Percentiles rank a stretch among this genome's conserved stretches.
phyloP scores from a whole-genome alignment of 176 grass and related monocot species.

The Eragrostis nindensis region DNA sequence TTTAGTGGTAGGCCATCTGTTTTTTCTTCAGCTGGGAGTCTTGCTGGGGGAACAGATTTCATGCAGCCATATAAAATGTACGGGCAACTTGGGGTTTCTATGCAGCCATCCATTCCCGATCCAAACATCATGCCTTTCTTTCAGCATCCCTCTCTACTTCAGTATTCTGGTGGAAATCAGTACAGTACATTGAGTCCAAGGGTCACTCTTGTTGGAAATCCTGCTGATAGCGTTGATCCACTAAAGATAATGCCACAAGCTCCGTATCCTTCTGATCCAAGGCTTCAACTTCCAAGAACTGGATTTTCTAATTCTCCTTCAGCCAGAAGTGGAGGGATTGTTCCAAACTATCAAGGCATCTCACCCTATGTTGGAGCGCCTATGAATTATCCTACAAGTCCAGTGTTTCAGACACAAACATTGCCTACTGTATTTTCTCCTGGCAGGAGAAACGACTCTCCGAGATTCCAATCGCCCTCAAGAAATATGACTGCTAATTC shows the following conservation, averaged over 20 bases:
- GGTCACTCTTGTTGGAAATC: slow-evolving; percentile 50
- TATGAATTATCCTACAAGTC: slow-evolving; percentile 61
- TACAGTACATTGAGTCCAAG: slow-evolving; percentile 71
- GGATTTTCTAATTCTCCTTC: slow-evolving; percentile 54
- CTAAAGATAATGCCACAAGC: slow-evolving; percentile 51
- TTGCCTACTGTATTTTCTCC: slow-evolving; percentile 47
- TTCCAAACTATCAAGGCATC: slow-evolving; percentile 60
- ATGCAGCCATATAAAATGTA: slow-evolving; percentile 78
- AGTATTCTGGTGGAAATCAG: slow-evolving; percentile 60
- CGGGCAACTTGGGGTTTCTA: slow-evolving; percentile 63
- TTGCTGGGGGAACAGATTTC: slow-evolving; percentile 57
- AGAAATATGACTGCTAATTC: slow-evolving; percentile 48
- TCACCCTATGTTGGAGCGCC: slow-evolving; percentile 52
- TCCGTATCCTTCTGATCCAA: slow-evolving; percentile 62
- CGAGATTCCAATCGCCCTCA: slow-evolving; percentile 51
- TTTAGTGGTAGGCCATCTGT: slow-evolving; percentile 64
- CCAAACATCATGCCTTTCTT: slow-evolving; percentile 64
- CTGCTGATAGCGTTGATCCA: slow-evolving; percentile 60
- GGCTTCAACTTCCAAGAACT: slow-evolving; percentile 53
- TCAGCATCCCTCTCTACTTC: slow-evolving; percentile 66
- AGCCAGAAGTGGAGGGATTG: slow-evolving; percentile 52
- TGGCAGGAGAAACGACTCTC: slow-evolving; percentile 67
- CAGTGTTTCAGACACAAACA: slow-evolving; percentile 60
- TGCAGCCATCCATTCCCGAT: slow-evolving; percentile 74
- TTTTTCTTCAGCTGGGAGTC: slow-evolving; percentile 55